phyloP scores from a whole-genome alignment of 2,329 filamentous ascomycete species.

The Neurospora sp. region DNA sequence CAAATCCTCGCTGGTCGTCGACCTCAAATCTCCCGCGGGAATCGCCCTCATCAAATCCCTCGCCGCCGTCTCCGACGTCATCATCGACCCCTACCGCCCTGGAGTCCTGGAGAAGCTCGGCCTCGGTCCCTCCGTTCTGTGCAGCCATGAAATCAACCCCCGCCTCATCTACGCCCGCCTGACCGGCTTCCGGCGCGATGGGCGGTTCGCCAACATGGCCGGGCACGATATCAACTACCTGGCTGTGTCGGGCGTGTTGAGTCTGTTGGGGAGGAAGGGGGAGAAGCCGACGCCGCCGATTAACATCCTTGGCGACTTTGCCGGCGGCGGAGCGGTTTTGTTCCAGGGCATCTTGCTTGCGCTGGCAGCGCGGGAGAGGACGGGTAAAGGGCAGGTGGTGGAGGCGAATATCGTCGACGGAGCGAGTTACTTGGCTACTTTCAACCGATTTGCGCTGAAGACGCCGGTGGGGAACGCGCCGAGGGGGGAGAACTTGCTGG shows the following conservation, averaged over 20 bases:
- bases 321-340: constrained; percentile 73
- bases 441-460: constrained; percentile 60
- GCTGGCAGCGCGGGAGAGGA: constrained; percentile 53
- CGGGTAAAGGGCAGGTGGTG: constrained; percentile 73
- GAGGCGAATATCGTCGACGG: constrained; percentile 98
- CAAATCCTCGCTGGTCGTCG: constrained; percentile 71
- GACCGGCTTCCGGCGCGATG: constrained; percentile 83
- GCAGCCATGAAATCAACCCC: constrained; percentile 48
- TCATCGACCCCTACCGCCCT: constrained; percentile 91
- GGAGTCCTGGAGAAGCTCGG: constrained; percentile 81
- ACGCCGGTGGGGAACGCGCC: constrained; percentile 51
- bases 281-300: constrained; percentile 68
- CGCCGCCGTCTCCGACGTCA: constrained; percentile 55
- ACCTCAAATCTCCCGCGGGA: constrained; percentile 62
- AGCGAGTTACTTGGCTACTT: constrained; percentile 65
- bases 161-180: constrained; percentile 73
- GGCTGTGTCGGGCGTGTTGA: constrained; percentile 71
- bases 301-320: constrained; percentile 86
- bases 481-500: constrained; percentile 68
- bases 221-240: constrained; percentile 97
- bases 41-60: constrained; percentile 58
- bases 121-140: constrained; percentile 61
- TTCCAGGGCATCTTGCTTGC: constrained; percentile 78
- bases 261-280: constrained; percentile 60
- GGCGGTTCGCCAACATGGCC: constrained; percentile 77